Percentiles rank a stretch among this genome's conserved stretches.
Conservation (phyloP, 2,329 filamentous ascomycete genomes). For the Penicillium glabrum region DNA sequence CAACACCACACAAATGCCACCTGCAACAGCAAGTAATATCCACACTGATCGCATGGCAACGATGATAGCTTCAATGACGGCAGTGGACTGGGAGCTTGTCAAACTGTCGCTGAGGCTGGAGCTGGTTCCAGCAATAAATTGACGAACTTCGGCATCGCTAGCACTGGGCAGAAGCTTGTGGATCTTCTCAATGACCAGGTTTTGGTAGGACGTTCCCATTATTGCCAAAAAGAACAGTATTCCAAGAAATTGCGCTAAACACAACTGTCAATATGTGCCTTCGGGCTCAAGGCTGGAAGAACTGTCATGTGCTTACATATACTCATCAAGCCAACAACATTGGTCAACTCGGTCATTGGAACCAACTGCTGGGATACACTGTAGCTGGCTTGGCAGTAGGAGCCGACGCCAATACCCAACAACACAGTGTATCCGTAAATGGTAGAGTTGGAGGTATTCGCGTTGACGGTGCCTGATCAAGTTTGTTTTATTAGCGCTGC, state of each 20-base stretch:
- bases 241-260: background rate
- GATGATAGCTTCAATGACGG: background rate
- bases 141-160: background rate
- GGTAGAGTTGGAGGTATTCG: background rate
- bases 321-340: background rate
- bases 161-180: background rate
- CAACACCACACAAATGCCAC: background rate
- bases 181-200: background rate
- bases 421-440: constrained; percentile 6
- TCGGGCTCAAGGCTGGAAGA: background rate
- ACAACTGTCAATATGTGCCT: background rate
- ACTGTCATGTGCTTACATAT: background rate
- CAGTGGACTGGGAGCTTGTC: background rate
- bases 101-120: background rate
- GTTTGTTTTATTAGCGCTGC: background rate
- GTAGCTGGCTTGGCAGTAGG: background rate
- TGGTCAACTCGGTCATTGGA: background rate
- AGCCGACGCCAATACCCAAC: constrained; percentile 14
- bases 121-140: background rate
- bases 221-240: background rate
- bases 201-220: background rate
- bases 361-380: background rate
- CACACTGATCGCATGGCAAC: background rate
- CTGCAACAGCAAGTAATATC: background rate
- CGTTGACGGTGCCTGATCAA: background rate